Conservation (phyloP, 768 basidiomycete genomes). For the Mycena venus region DNA sequence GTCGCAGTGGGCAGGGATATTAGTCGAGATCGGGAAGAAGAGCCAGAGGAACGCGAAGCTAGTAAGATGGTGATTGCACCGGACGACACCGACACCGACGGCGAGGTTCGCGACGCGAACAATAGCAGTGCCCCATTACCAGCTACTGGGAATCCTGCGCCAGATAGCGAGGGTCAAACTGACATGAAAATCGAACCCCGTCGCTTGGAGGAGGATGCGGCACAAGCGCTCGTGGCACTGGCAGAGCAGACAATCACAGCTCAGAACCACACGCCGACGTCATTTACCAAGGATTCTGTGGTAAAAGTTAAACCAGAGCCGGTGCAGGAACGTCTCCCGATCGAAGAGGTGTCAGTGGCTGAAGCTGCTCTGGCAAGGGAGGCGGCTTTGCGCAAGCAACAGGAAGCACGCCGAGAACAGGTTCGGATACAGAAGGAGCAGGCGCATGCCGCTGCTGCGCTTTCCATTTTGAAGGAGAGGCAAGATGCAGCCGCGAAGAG, state of each 20-base stretch:
- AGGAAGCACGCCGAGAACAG: conserved; percentile 45
- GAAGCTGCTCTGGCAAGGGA: conserved; percentile 40
- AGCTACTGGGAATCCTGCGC: background rate
- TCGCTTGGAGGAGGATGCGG: conserved; percentile 22
- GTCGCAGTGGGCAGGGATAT: background rate
- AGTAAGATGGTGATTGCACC: conserved; percentile 9
- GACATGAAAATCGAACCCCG: conserved; percentile 6
- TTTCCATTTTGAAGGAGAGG: conserved; percentile 43
- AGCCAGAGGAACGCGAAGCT: conserved; percentile 18
- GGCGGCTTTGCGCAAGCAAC: conserved; percentile 46
- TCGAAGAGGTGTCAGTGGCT: conserved; percentile 36
- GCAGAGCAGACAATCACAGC: conserved; percentile 14
- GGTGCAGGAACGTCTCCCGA: background rate
- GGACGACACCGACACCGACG: conserved; percentile 11
- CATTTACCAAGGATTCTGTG: background rate
- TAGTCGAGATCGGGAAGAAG: conserved; percentile 15
- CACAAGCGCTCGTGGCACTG: conserved; percentile 19
- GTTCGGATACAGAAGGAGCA: conserved; percentile 46
- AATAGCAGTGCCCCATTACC: background rate
- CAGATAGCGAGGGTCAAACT: background rate
- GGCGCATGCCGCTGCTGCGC: conserved; percentile 42
- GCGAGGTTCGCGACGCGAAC: background rate
- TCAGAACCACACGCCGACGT: background rate
- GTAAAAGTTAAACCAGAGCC: background rate
- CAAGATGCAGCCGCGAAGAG: conserved; percentile 36